Evolutionary conservation across 805 yeast species (phyloP).

Genomic region (Kregervanrija pseudodelftensis): DNA sequence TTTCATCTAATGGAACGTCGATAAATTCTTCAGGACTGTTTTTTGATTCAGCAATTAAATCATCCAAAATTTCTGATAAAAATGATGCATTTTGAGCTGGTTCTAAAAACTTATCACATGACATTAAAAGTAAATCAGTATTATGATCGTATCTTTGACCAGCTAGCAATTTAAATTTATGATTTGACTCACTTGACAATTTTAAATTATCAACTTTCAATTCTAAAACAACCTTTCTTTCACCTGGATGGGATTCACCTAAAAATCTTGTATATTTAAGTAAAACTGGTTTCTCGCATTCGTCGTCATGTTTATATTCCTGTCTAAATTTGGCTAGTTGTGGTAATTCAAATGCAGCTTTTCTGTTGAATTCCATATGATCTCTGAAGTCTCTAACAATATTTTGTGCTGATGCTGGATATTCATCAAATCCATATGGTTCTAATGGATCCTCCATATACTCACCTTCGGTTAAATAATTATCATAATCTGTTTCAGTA

Average conservation of each 20-base stretch:
- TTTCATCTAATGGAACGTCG: conserved; percentile 76
- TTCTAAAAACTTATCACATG: conserved; percentile 59
- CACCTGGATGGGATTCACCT: conserved; percentile 67
- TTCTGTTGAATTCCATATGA: conserved; percentile 67
- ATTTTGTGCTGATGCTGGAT: conserved; percentile 66
- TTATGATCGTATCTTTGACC: conserved; percentile 68
- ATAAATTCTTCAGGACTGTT: conserved; percentile 52
- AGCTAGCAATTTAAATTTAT: conserved; percentile 72
- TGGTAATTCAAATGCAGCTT: conserved; percentile 92
- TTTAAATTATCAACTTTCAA: conserved; percentile 48
- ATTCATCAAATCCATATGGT: conserved; percentile 55
- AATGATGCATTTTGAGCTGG: conserved; percentile 82
- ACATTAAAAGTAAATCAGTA: conserved; percentile 54
- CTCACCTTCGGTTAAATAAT: conserved; percentile 29
- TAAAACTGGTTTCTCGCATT: conserved; percentile 43
- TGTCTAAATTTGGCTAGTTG: conserved; percentile 68
- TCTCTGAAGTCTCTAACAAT: conserved; percentile 65
- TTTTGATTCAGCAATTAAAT: conserved; percentile 58
- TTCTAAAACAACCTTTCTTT: conserved; percentile 57
- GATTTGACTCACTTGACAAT: conserved; percentile 45
- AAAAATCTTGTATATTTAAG: conserved; percentile 68
- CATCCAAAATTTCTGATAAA: conserved; percentile 56
- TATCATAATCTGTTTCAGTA: conserved; percentile 34
- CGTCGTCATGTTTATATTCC: conserved; percentile 46
- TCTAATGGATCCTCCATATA: conserved; percentile 23